Base-by-base conservation (phyloP, 2,329 filamentous ascomycete genomes). In the Magnaporthiopsis incrustans region DNA sequence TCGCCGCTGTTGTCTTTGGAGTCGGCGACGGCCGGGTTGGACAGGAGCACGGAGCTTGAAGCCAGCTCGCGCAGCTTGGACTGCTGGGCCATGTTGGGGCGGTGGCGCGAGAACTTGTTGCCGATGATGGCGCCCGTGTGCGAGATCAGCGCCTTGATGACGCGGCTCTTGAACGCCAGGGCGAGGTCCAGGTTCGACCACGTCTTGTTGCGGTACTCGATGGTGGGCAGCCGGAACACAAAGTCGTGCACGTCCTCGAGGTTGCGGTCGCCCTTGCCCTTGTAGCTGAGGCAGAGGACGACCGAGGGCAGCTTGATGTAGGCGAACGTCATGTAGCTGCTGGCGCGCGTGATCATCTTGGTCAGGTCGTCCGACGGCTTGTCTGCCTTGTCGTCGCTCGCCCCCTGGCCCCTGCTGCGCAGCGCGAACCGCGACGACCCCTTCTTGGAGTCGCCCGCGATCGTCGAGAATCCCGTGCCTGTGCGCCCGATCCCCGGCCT, bases 111-210 rank as follows among this genome's bases (percentile, higher is more conserved):
- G 76, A 99, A 91, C 74, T 99, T 99, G 82, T 99, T 99, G 64
- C 94, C 92, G 61, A 99, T 92, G 69, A 99, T 97, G 65, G 95
- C 92, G 50, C 95, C 95, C 0, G 94, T 93, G 73, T 99, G 95
- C 1, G 91, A 95, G 71, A 99, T 96, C 59, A 99, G 82, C 0
- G 95, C 94, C 72, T 92, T 91, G 73, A 97, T 91, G 65, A 98
- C 90, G 60, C 96, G 93, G 73, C 93, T 96, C 79, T 99, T 98
- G 63, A 99, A 82, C 18, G 92, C 90, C 60, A 98, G 82, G 0
- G 94, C 93, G 12, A 99, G 85, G 72, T 99, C 95, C 8, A 99
- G 84, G 74, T 98, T 99, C 8, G 92, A 97, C 95, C 95, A 99
- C 11, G 93, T 98, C 81, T 99, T 99, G 82, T 99, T 99, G 67